Percentiles rank a stretch among this genome's conserved stretches.
These are phyloP conservation scores for Paracorniculantispora psalliotae DNA, from an alignment of 2,329 filamentous ascomycete species.

Conservation along the genomic window DNA sequence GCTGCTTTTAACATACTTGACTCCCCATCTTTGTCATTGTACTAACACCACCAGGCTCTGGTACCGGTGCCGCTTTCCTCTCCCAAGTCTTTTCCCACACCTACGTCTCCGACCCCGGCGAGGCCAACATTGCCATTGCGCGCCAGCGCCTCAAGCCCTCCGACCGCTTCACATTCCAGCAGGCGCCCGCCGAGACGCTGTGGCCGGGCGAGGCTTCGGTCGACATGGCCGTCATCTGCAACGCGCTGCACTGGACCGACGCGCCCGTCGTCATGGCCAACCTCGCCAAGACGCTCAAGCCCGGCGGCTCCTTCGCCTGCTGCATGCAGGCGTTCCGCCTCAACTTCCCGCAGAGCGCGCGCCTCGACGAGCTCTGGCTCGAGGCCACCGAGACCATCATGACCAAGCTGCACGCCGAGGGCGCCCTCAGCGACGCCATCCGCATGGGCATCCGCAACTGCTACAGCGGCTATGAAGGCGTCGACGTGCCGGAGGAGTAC, in stretches of 20 bases:
- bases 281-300: not conserved
- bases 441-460: not conserved
- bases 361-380: conserved; percentile 8
- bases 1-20: not conserved
- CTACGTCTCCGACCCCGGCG: conserved; percentile 14
- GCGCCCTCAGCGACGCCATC: conserved; percentile 5
- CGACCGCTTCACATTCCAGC: not conserved
- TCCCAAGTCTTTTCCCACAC: conserved; percentile 7
- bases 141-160: conserved; percentile 1
- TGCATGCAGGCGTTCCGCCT: conserved; percentile 11
- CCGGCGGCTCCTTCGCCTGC: conserved; percentile 9
- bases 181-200: conserved; percentile 2
- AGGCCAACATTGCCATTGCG: conserved; percentile 10
- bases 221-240: conserved; percentile 12
- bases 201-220: not conserved
- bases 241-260: conserved; percentile 13
- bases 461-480: conserved; percentile 9
- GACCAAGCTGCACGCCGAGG: not conserved
- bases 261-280: conserved; percentile 1
- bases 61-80: conserved; percentile 8
- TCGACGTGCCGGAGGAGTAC: conserved; percentile 7
- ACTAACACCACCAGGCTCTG: not conserved
- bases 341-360: conserved; percentile 1
- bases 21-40: not conserved
- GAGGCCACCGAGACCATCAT: not conserved